A percentile compares a stretch with the other conserved stretches of the same genome.
Evolutionary conservation across 805 yeast genomes (phyloP).

Genomic region (Wickerhamiella galacta): DNA sequence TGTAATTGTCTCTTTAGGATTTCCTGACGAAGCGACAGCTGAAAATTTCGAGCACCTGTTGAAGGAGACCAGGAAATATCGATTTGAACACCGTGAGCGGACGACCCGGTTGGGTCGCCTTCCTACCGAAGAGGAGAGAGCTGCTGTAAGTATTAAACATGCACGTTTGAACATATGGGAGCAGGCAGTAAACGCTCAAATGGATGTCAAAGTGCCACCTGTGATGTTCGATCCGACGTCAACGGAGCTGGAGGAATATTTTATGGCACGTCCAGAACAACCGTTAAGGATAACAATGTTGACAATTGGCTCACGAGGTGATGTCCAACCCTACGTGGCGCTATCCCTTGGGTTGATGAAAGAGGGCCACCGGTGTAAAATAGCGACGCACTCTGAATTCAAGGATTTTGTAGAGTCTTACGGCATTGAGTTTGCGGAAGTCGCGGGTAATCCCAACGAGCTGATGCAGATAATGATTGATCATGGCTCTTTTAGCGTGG

Average conservation of each 20-base stretch:
- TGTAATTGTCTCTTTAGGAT: conserved; percentile 62
- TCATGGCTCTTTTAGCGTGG: conserved; percentile 73
- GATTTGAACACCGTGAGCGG: neutral
- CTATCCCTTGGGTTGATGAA: conserved; percentile 57
- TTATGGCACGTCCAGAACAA: conserved; percentile 33
- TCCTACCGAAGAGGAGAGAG: conserved; percentile 2
- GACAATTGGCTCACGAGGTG: conserved; percentile 92
- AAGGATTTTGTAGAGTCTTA: conserved; percentile 51
- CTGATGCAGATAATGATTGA: conserved; percentile 84
- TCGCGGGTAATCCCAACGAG: conserved; percentile 89
- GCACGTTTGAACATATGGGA: conserved; percentile 15
- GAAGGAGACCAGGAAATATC: neutral
- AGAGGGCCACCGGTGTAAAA: conserved; percentile 74
- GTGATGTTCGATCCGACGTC: conserved; percentile 13
- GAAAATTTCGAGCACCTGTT: neutral
- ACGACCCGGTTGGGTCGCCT: conserved; percentile 1
- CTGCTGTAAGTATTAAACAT: conserved; percentile 8
- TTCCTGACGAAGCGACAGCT: conserved; percentile 17
- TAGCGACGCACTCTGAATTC: conserved; percentile 78
- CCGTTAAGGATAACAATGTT: conserved; percentile 46
- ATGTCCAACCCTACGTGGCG: conserved; percentile 91
- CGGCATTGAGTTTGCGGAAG: conserved; percentile 49
- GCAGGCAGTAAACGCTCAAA: conserved; percentile 5
- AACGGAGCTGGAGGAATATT: conserved; percentile 9
- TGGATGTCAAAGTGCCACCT: conserved; percentile 13